Evolutionary conservation across 495 filamentous ascomycete species (phyloP), one percentile per base, ranked within the genome.

Genomic region (Podospora conica): DNA sequence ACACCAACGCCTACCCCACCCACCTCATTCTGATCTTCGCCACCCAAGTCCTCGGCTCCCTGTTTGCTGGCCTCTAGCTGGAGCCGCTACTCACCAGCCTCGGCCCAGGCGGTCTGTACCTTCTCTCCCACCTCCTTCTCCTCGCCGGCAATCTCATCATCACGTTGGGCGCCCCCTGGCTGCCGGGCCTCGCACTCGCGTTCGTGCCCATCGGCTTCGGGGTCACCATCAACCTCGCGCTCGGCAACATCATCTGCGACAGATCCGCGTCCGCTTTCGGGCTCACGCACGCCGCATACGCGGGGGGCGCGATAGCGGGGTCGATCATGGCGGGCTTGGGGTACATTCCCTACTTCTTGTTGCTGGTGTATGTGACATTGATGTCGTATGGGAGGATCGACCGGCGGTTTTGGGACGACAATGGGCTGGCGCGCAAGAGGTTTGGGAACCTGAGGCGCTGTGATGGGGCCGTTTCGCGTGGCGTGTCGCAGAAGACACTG

Each of bases 161-260:
- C 10, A 67, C 72, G 0, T 23, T 71, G 28, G 88, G 82, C 73
- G 79, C 84, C 9, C 87, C 90, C 7, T 90, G 91, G 0, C 93
- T 89, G 70, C 85, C 88, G 2, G 83, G 82, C 3, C 80, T 93
- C 12, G 85, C 89, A 4, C 70, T 83, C 11, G 80, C 83, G 1
- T 91, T 88, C 76, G 85, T 91, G 70, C 73, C 91, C 53, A 70
- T 88, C 1, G 92, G 91, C 0, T 80, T 89, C 33, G 90, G 90
- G 3, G 77, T 84, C 56, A 89, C 89, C 0, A 74, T 87, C 53
- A 88, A 85, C 64, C 75, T 93, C 10, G 86, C 92, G 0, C 80
- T 92, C 48, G 86, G 85, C 65, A 93, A 94, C 71, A 85, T 90
- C 15, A 93, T 91, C 74, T 87, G 85, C 65, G 89, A 87, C 18